Evolutionary conservation across 2,329 filamentous ascomycete species (phyloP).

Genomic region (Colletotrichum gloeosporioides): DNA sequence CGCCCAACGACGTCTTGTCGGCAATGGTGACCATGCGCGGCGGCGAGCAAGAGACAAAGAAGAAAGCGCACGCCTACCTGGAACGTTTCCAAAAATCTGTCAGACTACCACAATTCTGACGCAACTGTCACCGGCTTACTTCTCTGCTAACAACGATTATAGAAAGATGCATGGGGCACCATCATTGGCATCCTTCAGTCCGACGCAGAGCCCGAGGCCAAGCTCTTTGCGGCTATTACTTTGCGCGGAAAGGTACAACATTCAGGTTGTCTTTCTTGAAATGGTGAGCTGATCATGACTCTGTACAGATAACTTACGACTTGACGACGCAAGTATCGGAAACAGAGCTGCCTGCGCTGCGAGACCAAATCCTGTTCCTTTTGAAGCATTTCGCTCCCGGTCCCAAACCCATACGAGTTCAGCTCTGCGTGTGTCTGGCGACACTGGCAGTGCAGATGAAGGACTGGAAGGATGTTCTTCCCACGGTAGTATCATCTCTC

Average conservation of each 20-base stretch:
- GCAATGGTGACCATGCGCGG: conserved; percentile 93
- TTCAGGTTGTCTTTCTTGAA: conserved; percentile 4
- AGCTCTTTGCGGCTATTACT: conserved; percentile 95
- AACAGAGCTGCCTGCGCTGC: conserved; percentile 75
- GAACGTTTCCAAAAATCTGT: conserved; percentile 99
- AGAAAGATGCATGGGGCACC: conserved; percentile 91
- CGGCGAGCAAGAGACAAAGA: conserved; percentile 82
- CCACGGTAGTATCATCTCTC: conserved; percentile 79
- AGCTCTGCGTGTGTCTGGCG: conserved; percentile 93
- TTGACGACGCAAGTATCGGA: conserved; percentile 82
- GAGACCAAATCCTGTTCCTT: conserved; percentile 82
- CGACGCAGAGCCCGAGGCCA: conserved; percentile 80
- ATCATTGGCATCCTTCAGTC: conserved; percentile 88
- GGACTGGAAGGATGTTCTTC: conserved; percentile 91
- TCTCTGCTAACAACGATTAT: conserved; percentile 17
- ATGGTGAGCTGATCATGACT: conserved; percentile 8
- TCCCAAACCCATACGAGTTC: conserved; percentile 84
- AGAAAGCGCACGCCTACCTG: conserved; percentile 88
- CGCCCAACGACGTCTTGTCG: conserved; percentile 76
- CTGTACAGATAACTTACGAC: conserved; percentile 88
- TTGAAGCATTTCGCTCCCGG: conserved; percentile 83
- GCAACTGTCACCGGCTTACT: neutral
- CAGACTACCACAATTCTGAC: conserved; percentile 42
- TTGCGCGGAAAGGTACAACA: conserved; percentile 90
- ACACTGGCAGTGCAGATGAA: conserved; percentile 96